Base-by-base conservation (phyloP, 176 grass and related monocot species). In the Aechmea fasciata region DNA sequence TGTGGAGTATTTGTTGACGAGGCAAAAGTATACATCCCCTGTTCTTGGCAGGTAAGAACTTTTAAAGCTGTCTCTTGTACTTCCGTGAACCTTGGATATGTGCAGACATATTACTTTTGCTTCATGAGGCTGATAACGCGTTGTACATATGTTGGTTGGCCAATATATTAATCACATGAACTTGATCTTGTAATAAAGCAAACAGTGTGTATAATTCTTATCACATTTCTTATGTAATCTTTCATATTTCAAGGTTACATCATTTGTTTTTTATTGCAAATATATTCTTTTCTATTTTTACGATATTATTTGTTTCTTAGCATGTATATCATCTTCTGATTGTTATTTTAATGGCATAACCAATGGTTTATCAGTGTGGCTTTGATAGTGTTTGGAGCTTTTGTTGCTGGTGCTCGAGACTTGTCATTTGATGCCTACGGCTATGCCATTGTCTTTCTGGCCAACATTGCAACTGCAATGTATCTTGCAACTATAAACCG, bases 401-500 rank as follows among this genome's bases (percentile, higher is more conserved):
- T 99, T 77, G 50, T 99, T 59, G 95, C 95, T 82, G 95, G 95
- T 52, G 84, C 95, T 65, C 84, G 69, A n/a, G 95, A 99, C 69
- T 77, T 99, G 15, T 99, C 95, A 22, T 99, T 99, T 82, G 82
- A 99, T 82, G 80, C 80, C 65, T 87, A 81, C 78, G 90, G 87
- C 15, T 99, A 99, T 61, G 82, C 86, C 47, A 84, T 99, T 71
- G 95, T 99, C 48, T 94, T 99, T 17, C 67, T 99, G 41, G 95
- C 95, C 20, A 99, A 99, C 70, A 80, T 99, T 67, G 84, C 95
- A 55, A 99, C 95, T 68, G 90, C 95, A 63, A 73, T 99, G 88
- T 99, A 99, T 90, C 90, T 99, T 72, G 95, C 95, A 73, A 94
- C 95, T 57, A 99, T 99, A 80, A 87, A 87, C 68, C 87, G 95